Percentiles rank a stretch among this genome's conserved stretches.
These are phyloP conservation scores for Yarrowia sp. DNA, from an alignment of 805 yeast genomes.

Conservation along the genomic window DNA sequence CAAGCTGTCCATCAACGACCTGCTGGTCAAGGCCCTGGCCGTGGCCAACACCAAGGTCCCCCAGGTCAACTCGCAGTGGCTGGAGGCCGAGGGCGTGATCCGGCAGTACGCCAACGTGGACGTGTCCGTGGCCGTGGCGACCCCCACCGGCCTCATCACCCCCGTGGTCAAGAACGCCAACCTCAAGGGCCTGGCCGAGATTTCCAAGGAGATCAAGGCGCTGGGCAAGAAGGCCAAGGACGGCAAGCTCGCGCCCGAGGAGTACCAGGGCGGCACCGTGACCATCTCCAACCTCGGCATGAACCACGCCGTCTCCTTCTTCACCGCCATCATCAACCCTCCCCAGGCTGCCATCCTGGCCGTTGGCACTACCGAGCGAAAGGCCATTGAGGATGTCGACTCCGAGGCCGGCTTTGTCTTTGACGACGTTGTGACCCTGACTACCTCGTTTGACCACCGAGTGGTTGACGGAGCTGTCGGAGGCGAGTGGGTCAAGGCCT, in stretches of 20 bases:
- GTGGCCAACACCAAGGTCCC: slow-evolving; percentile 90
- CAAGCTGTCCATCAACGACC: slow-evolving; percentile 92
- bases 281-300: slow-evolving; percentile 98
- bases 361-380: slow-evolving; percentile 89
- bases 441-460: slow-evolving; percentile 98
- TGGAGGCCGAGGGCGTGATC: slow-evolving; percentile 85
- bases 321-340: slow-evolving; percentile 97
- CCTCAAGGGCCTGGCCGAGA: slow-evolving; percentile 80
- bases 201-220: slow-evolving; percentile 86
- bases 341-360: slow-evolving; percentile 97
- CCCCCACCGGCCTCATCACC: slow-evolving; percentile 96
- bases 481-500: slow-evolving; percentile 93
- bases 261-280: slow-evolving; percentile 99
- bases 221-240: slow-evolving; percentile 95
- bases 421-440: slow-evolving; percentile 87
- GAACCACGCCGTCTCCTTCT: slow-evolving; percentile 91
- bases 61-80: slow-evolving; percentile 92
- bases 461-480: slow-evolving; percentile 97
- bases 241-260: slow-evolving; percentile 92
- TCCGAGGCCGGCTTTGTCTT: slow-evolving; percentile 91
- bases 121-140: slow-evolving; percentile 97
- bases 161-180: slow-evolving; percentile 93
- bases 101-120: slow-evolving; percentile 93
- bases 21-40: slow-evolving; percentile 92
- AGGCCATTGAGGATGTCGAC: slow-evolving; percentile 90